Evolutionary conservation across 257 asterid species (phyloP).

Genomic region (Scutellaria galericulata): DNA sequence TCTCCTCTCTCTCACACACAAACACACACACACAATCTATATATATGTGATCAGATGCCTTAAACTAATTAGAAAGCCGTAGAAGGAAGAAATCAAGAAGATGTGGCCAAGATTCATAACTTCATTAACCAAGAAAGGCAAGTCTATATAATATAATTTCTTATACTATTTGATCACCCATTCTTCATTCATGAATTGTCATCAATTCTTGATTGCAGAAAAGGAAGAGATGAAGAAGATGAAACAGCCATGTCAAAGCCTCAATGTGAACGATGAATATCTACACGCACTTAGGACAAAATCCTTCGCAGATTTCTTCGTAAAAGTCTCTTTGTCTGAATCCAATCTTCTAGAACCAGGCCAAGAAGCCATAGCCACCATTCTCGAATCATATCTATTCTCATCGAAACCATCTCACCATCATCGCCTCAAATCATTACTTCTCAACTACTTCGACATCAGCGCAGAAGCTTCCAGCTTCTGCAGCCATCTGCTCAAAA

Average conservation of each 20-base stretch:
- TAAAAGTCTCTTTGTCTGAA: slow-evolving; percentile 44
- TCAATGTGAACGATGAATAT: slow-evolving; percentile 69
- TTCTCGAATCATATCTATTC: slow-evolving; percentile 51
- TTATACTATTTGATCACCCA: too few species aligned
- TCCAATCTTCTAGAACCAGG: slow-evolving; percentile 69
- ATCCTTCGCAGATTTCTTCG: slow-evolving; percentile 68
- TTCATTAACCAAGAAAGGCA: slow-evolving; percentile 45
- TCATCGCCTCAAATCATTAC: slow-evolving; percentile 53
- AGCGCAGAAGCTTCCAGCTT: slow-evolving; percentile 75
- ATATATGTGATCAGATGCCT: not conserved
- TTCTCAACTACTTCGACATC: slow-evolving; percentile 56
- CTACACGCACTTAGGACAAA: slow-evolving; percentile 68
- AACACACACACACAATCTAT: not conserved
- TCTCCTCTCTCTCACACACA: slow-evolving; percentile 34
- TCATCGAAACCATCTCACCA: slow-evolving; percentile 38
- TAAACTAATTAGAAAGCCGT: too few species aligned
- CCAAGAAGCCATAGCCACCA: slow-evolving; percentile 54
- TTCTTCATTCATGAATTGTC: not conserved
- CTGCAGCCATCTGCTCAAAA: slow-evolving; percentile 61
- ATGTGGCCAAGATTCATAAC: slow-evolving; percentile 52
- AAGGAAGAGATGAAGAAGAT: slow-evolving; percentile 32
- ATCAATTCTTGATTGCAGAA: slow-evolving; percentile 43
- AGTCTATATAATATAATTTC: not conserved
- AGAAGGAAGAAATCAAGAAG: slow-evolving; percentile 23
- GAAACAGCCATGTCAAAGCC: slow-evolving; percentile 33